Evolutionary conservation across 108 stramenopile genomes (phyloP).

Genomic region (Nitzschia sp.): DNA sequence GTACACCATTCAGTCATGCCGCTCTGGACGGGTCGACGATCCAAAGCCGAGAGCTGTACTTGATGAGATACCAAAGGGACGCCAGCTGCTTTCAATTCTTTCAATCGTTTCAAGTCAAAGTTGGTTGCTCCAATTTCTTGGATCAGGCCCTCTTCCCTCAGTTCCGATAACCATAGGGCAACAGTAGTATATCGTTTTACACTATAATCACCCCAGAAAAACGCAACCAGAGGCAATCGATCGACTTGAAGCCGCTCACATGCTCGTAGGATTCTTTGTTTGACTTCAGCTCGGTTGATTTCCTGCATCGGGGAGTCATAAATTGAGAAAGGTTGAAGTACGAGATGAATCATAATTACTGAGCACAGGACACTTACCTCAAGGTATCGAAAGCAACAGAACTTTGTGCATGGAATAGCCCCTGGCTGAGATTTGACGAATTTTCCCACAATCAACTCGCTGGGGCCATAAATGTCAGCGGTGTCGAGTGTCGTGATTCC

Average conservation of each 20-base stretch:
- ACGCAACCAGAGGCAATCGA: conserved; percentile 43
- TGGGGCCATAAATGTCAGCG: conserved; percentile 63
- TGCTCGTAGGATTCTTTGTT: conserved; percentile 30
- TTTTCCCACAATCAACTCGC: conserved; percentile 50
- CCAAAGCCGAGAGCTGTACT: conserved; percentile 54
- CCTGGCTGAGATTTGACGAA: conserved; percentile 33
- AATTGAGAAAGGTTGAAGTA: neutral
- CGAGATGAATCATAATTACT: no score
- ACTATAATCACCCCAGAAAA: conserved; percentile 52
- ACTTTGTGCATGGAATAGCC: conserved; percentile 46
- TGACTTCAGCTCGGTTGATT: conserved; percentile 45
- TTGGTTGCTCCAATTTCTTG: conserved; percentile 61
- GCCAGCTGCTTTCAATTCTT: conserved; percentile 50
- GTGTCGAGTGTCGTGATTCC: conserved; percentile 60
- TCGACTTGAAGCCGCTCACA: conserved; percentile 47
- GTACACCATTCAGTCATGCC: conserved; percentile 57
- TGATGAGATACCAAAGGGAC: conserved; percentile 51
- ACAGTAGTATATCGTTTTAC: conserved; percentile 52
- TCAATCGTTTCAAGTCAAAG: conserved; percentile 48
- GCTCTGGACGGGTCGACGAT: conserved; percentile 48
- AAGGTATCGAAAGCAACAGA: conserved; percentile 54
- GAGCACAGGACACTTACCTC: conserved; percentile 9
- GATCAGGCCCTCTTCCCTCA: conserved; percentile 58
- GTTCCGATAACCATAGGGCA: conserved; percentile 44
- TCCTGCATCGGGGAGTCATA: conserved; percentile 20